These are phyloP conservation scores for Trichosporon coremiiforme DNA, from an alignment of 1,284 basidiomycete genomes.

Conservation along the genomic window DNA sequence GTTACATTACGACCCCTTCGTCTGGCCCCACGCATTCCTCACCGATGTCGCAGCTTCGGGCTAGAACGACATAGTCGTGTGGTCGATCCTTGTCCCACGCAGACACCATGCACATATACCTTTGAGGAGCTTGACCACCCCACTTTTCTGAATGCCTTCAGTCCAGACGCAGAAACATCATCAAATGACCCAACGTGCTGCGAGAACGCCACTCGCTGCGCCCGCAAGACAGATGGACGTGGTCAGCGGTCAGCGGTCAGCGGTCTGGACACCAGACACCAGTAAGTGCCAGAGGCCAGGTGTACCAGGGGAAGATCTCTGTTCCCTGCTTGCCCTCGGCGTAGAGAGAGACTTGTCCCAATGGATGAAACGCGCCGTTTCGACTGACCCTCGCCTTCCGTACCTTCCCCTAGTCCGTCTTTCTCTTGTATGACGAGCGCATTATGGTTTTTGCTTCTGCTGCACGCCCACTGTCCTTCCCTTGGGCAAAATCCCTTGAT, in stretches of 20 bases:
- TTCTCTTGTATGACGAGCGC: neutral
- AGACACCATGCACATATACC: neutral
- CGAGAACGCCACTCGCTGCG: neutral
- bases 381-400: neutral
- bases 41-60: neutral
- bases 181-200: neutral
- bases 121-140: no score
- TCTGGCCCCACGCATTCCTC: neutral
- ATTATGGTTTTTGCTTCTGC: slow-evolving; percentile 7
- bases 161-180: neutral
- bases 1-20: neutral
- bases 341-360: neutral
- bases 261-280: neutral
- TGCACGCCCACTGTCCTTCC: neutral
- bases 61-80: neutral
- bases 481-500: neutral
- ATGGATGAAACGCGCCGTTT: slow-evolving; percentile 2
- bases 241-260: neutral
- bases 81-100: neutral
- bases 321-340: neutral
- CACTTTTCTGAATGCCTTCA: no score
- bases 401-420: neutral
- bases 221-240: neutral
- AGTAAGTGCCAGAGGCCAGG: neutral
- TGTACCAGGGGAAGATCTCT: neutral